Conservation (phyloP, 2,329 filamentous ascomycete genomes). For the Paramyrothecium sp. region DNA sequence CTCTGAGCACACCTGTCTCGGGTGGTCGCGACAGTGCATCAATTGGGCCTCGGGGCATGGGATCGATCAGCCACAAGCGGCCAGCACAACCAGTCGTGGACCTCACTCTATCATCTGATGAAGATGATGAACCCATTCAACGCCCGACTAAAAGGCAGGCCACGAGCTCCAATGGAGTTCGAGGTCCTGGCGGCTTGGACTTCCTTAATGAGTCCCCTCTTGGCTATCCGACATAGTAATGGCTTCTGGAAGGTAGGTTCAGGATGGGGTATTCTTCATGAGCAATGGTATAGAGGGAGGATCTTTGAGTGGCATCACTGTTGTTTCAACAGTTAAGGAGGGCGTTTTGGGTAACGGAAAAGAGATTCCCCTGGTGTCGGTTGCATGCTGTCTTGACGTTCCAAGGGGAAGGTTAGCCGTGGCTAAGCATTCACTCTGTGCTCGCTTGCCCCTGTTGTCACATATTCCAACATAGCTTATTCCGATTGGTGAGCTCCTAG, state of each 20-base stretch:
- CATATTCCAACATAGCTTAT: background rate
- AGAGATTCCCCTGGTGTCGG: conserved; percentile 1
- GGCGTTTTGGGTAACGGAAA: conserved; percentile 5
- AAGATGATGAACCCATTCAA: conserved; percentile 47
- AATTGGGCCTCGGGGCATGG: conserved; percentile 29
- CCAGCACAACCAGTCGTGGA: conserved; percentile 55
- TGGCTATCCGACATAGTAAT: conserved; percentile 18
- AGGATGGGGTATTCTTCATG: background rate
- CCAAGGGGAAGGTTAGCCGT: background rate
- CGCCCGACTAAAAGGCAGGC: conserved; percentile 48
- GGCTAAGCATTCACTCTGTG: background rate
- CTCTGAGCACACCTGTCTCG: conserved; percentile 36
- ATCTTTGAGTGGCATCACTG: background rate
- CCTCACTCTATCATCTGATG: conserved; percentile 55
- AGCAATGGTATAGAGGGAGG: background rate
- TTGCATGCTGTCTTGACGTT: background rate
- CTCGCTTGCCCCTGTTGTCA: background rate
- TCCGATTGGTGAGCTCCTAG: background rate
- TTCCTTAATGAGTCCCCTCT: conserved; percentile 19
- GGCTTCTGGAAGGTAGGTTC: conserved; percentile 3
- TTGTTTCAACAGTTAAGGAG: background rate
- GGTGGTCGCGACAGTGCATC: conserved; percentile 32
- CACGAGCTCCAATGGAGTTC: conserved; percentile 21
- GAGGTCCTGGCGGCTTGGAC: conserved; percentile 13
- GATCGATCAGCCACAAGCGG: conserved; percentile 44